Conservation (phyloP, 371 early-diverging fungal genomes). For the Blakeslea trispora region DNA sequence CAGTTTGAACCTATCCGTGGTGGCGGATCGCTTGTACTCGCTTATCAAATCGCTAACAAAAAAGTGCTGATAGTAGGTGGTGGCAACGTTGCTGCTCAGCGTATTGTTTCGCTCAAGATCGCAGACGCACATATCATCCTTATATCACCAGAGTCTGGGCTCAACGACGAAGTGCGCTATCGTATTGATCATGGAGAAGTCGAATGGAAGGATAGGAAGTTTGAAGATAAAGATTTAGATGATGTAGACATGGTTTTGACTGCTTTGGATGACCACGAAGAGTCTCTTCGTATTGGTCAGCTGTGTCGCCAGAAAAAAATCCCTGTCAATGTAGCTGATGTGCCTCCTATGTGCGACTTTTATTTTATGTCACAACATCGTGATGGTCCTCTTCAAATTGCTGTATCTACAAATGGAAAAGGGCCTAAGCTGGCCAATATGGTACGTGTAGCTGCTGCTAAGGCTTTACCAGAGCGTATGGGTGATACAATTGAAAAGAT, state of each 20-base stretch:
- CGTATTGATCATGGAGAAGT: slow-evolving; percentile 65
- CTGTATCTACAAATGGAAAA: slow-evolving; percentile 88
- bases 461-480: slow-evolving; percentile 65
- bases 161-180: slow-evolving; percentile 65
- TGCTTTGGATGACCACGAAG: slow-evolving; percentile 77
- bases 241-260: slow-evolving; percentile 76
- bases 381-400: slow-evolving; percentile 84
- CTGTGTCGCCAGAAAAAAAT: slow-evolving; percentile 68
- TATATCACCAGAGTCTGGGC: slow-evolving; percentile 65
- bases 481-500: slow-evolving; percentile 74
- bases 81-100: slow-evolving; percentile 78
- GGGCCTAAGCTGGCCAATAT: slow-evolving; percentile 87
- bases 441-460: slow-evolving; percentile 67
- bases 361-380: slow-evolving; percentile 89
- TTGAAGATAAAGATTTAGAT: slow-evolving; percentile 59
- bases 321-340: slow-evolving; percentile 93
- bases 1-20: slow-evolving; percentile 50
- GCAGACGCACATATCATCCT: slow-evolving; percentile 81
- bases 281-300: slow-evolving; percentile 70
- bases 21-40: slow-evolving; percentile 81
- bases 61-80: slow-evolving; percentile 85
- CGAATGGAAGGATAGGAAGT: slow-evolving; percentile 60
- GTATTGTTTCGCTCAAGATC: slow-evolving; percentile 76
- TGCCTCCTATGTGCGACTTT: slow-evolving; percentile 89
- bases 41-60: slow-evolving; percentile 71